These are phyloP conservation scores for Aspergillus sp. DNA, from an alignment of 2,329 filamentous ascomycete species.

Conservation along the genomic window DNA sequence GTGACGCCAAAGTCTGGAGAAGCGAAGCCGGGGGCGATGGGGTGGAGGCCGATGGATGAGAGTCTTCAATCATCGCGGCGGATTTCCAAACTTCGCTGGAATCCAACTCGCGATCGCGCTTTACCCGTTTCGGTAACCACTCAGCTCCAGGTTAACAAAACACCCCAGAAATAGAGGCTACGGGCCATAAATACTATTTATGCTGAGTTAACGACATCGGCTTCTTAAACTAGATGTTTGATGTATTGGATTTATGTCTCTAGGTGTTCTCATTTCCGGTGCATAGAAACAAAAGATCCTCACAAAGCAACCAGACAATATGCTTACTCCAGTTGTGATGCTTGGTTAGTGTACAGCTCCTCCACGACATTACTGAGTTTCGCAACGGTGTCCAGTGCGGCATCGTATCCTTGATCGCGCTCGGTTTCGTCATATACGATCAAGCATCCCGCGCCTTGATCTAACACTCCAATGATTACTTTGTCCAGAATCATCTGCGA, in stretches of 20 bases:
- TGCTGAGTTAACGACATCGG: not conserved
- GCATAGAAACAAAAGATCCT: slow-evolving; percentile 14
- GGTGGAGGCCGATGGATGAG: slow-evolving; percentile 8
- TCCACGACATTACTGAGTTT: slow-evolving; percentile 98
- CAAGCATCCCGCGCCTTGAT: slow-evolving; percentile 95
- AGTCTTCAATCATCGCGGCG: slow-evolving; percentile 2
- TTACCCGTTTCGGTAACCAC: slow-evolving; percentile 33
- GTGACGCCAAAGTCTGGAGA: not conserved
- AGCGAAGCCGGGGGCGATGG: slow-evolving; percentile 3
- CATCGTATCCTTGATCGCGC: slow-evolving; percentile 89
- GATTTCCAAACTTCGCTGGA: slow-evolving; percentile 26
- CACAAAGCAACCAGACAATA: not conserved
- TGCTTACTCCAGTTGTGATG: slow-evolving; percentile 79
- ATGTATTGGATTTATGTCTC: slow-evolving; percentile 18
- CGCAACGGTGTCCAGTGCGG: slow-evolving; percentile 90
- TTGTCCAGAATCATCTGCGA: slow-evolving; percentile 99
- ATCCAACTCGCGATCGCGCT: slow-evolving; percentile 29
- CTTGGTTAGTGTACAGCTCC: slow-evolving; percentile 96
- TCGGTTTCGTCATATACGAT: slow-evolving; percentile 97
- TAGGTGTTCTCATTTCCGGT: slow-evolving; percentile 26
- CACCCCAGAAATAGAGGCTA: not conserved
- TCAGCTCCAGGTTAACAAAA: not conserved
- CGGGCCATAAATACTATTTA: not conserved
- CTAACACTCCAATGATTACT: slow-evolving; percentile 94
- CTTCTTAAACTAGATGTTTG: not conserved